Base-by-base conservation (phyloP, 2,329 filamentous ascomycete species). In the Zymoseptoria brevis region DNA sequence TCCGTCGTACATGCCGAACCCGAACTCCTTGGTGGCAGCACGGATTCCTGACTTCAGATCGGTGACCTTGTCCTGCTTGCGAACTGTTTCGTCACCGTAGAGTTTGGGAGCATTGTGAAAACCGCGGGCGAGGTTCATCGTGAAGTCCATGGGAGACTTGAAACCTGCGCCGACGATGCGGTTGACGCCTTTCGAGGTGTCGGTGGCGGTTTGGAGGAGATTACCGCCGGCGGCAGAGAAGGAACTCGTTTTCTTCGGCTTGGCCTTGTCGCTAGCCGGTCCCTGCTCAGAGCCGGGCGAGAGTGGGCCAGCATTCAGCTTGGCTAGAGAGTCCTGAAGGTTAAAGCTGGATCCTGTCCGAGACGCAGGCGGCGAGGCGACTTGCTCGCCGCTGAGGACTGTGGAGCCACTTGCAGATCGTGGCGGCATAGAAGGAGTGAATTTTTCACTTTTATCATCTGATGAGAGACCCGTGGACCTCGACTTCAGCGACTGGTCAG, bases 51-150 rank as follows among this genome's bases (percentile, higher is more conserved):
- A 89, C 56, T 84, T 81, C 54, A 96, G 77, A 55, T 86, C 87
- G 0, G 88, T 91, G 4, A 96, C 88, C 66, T 89, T 90, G 59
- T 90, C 87, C 0, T 83, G 77, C n/a, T 87, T 87, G 8, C 89
- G 82, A 0, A 96, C 85, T 1, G 86, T 92, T 1, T 89, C 85
- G 67, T 96, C 91, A 50, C 91, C 88, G 70, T 96, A 96, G 0
- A 96, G 77, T 65, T 84, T 87, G 0, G 92, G 91, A 5, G 89
- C 87, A 67, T 96, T 96, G 70, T 93, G 87, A 71, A 96, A 95
- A 0, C 92, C 92, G 71, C 88, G 88, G 0, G 91, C 87, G 29
- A 96, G 74, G 1, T 87, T 88, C 55, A 96, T 76, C 21, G 89
- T 90, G 66, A 96, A 89, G 72, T 96, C 90, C 81, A 95, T 87